Evolutionary conservation across 441 rosid species (phyloP).

Genomic region (Biscutella laevigata): DNA sequence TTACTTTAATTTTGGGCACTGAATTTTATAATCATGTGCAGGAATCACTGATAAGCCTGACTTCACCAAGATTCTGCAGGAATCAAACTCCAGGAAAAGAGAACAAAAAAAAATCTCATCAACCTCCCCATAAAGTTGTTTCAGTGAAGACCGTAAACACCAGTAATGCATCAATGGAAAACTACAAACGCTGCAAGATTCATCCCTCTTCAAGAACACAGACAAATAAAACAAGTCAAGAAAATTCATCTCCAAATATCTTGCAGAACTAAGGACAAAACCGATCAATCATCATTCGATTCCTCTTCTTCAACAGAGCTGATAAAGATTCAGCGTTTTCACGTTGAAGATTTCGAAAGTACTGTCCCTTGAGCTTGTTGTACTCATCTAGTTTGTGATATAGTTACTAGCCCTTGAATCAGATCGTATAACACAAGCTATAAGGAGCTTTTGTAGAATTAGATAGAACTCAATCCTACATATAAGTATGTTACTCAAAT

Average conservation of each 20-base stretch:
- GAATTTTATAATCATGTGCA: constrained; percentile 9
- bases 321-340: constrained; percentile 14
- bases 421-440: background rate
- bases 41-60: constrained; percentile 8
- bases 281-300: background rate
- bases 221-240: constrained; percentile 10
- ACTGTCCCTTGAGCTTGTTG: constrained; percentile 2
- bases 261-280: background rate
- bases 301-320: constrained; percentile 20
- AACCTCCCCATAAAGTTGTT: constrained; percentile 8
- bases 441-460: constrained; percentile 10
- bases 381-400: constrained; percentile 9
- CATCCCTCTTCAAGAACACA: constrained; percentile 12
- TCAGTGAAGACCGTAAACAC: background rate
- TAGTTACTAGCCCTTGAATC: constrained; percentile 5
- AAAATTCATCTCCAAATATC: constrained; percentile 18
- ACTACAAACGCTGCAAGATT: constrained; percentile 17
- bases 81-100: constrained; percentile 11
- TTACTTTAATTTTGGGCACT: background rate
- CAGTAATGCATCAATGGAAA: constrained; percentile 6
- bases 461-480: constrained; percentile 1
- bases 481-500: constrained; percentile 16
- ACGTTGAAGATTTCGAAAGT: constrained; percentile 13
- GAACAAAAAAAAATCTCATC: background rate
- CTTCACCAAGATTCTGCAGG: constrained; percentile 19